A percentile compares a stretch with the other conserved stretches of the same genome.
phyloP scores from a whole-genome alignment of 1,284 basidiomycete genomes.

The Mycena citricolor region DNA sequence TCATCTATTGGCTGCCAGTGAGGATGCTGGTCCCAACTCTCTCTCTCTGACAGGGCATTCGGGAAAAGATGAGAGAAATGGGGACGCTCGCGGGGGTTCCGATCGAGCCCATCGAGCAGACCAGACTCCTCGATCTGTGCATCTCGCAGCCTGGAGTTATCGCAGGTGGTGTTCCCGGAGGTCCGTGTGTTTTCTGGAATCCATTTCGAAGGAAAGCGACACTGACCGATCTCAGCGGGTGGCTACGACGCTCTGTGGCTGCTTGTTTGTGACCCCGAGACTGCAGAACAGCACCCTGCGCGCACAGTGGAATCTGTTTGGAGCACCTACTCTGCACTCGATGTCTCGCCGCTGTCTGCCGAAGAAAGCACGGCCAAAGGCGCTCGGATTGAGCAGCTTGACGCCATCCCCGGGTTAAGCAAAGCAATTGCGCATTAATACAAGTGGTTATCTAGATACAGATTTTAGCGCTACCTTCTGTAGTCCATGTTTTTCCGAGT shows the following conservation, averaged over 20 bases:
- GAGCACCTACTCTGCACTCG: conserved; percentile 68
- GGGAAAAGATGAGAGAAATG: conserved; percentile 85
- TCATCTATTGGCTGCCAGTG: too few relatives aligned
- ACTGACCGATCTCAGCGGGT: conserved; percentile 82
- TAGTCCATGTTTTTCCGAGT: conserved; percentile 73
- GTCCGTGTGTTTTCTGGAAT: conserved; percentile 43
- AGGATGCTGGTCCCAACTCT: too few relatives aligned
- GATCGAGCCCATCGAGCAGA: conserved; percentile 92
- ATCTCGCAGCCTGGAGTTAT: conserved; percentile 80
- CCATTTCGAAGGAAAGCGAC: conserved; percentile 1
- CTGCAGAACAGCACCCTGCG: conserved; percentile 43
- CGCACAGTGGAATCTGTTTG: conserved; percentile 72
- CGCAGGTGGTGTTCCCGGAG: conserved; percentile 95
- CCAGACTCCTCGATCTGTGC: conserved; percentile 81
- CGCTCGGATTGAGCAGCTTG: conserved; percentile 61
- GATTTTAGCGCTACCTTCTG: conserved; percentile 67
- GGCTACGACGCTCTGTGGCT: conserved; percentile 98
- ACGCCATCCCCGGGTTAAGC: conserved; percentile 61
- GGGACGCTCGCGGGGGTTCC: conserved; percentile 79
- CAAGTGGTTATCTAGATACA: conserved; percentile 45
- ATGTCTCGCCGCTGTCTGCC: conserved; percentile 79
- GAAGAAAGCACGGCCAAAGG: conserved; percentile 77
- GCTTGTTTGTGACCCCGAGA: conserved; percentile 70
- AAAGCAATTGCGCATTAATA: conserved; percentile 37
- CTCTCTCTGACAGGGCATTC: conserved; percentile 68